phyloP scores from a whole-genome alignment of 129 eudicot genomes.

The sunflower (Helianthus annuus) region HanXRQr2.0-SUNRISE NC_035433.2:99964569-99965068 shows the following conservation, averaged over 20 bases:
- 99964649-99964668: constrained; percentile 97
- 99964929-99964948: too few species aligned
- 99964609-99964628: constrained; percentile 87
- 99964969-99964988: too few species aligned
- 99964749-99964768: constrained; percentile 93
- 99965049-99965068: too few species aligned
- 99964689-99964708: constrained; percentile 97
- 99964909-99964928: neutral
- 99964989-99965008: too few species aligned
- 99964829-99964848: constrained; percentile 94
- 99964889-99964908: constrained; percentile 59
- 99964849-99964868: constrained; percentile 90
- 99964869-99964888: constrained; percentile 84
- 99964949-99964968: too few species aligned
- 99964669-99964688: constrained; percentile 78
- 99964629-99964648: constrained; percentile 96
- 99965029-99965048: too few species aligned
- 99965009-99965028: too few species aligned
- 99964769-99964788: constrained; percentile 98
- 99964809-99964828: constrained; percentile 80
- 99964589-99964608: constrained; percentile 97
- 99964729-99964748: constrained; percentile 83
- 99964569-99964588: constrained; percentile 79
- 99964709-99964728: constrained; percentile 99
- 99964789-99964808: constrained; percentile 67